Evolutionary conservation across 2,329 filamentous ascomycete species (phyloP).

Genomic region (Fusarium miscanthi): DNA sequence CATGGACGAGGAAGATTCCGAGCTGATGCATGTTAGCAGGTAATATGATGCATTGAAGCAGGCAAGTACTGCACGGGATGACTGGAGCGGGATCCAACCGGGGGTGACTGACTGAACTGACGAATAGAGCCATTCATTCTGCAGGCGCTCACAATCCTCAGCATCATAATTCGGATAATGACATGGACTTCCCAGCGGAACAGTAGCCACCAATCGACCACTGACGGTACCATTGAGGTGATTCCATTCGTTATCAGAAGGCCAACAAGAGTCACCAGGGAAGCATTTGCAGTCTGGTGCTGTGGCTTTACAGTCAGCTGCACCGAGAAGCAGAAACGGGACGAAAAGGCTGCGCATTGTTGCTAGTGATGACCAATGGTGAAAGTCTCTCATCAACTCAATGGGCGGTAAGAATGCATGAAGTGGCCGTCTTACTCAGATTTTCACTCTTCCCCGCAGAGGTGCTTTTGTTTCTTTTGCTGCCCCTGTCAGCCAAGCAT

Average conservation of each 20-base stretch:
- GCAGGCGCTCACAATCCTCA: slow-evolving; percentile 55
- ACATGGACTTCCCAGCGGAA: slow-evolving; percentile 62
- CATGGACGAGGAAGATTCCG: slow-evolving; percentile 36
- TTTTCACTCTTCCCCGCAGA: background rate
- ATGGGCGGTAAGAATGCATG: background rate
- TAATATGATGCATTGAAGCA: fast-evolving
- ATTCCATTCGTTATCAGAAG: slow-evolving; percentile 56
- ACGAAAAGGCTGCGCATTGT: background rate
- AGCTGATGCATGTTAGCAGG: background rate
- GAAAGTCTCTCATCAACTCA: fast-evolving
- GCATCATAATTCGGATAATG: slow-evolving; percentile 61
- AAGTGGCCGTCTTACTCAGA: background rate
- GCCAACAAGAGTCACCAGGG: slow-evolving; percentile 65
- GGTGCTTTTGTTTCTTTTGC: background rate
- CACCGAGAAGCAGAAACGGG: background rate
- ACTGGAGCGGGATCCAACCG: fast-evolving
- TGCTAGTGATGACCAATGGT: fast-evolving
- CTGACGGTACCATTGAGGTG: slow-evolving; percentile 61
- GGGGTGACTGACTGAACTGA: slow-evolving; percentile 55
- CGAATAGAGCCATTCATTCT: slow-evolving; percentile 57
- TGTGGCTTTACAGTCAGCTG: background rate
- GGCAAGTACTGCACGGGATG: fast-evolving
- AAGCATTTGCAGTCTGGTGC: slow-evolving; percentile 17
- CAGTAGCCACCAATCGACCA: slow-evolving; percentile 61
- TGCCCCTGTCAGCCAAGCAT: background rate